Evolutionary conservation across 106 monocot species (phyloP), one percentile per base, ranked within the genome.

Genomic region (Dendrobium catenatum): DNA sequence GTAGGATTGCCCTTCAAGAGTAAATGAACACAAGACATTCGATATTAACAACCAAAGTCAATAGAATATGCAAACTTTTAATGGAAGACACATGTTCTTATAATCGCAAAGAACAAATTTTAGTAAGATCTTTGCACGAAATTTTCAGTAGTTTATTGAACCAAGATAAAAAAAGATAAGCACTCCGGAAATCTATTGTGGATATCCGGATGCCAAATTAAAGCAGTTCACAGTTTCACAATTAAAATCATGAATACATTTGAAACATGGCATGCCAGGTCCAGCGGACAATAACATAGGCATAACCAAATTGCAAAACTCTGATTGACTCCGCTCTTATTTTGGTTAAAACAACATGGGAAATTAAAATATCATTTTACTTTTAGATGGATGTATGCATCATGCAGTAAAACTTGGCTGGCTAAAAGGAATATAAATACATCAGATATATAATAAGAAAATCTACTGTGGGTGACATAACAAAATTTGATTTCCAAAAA

Each of bases 1-100:
- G 79, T 99, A 99, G 15, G 91, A 88, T 83, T 80, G 75, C 80
- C 88, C 97, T 98, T 81, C 13, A 74, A 74, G 68, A 86, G 73
- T 46, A 67, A 19, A 83, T n/a, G 43, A 80, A 56, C 43, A 79
- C 49, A 49, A 17, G 2, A 2, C 7, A 37, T 22, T 70, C 70
- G 37, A 15, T 33, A 17, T 20, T 70, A 31, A 11, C 4, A 15
- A 11, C 33, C 70, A 70, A 70, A 70, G 37, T 68, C 22, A 26
- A 26, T 13, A 70, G 10, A 70, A 22, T 16, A 70, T 40, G 70
- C 19, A 43, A 74, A 74, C 74, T 11, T 42, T 1, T 74, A 43
- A 6, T n/a, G 7, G 43, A 11, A 74, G 29, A 9, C 37, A 16
- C 70, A 37, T 61, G n/a, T 61, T n/a, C 61, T 61, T 61, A 2